A percentile compares a stretch with the other conserved stretches of the same genome.
Conservation (phyloP, 768 basidiomycete genomes). For the Austroboletus eburneus region DNA sequence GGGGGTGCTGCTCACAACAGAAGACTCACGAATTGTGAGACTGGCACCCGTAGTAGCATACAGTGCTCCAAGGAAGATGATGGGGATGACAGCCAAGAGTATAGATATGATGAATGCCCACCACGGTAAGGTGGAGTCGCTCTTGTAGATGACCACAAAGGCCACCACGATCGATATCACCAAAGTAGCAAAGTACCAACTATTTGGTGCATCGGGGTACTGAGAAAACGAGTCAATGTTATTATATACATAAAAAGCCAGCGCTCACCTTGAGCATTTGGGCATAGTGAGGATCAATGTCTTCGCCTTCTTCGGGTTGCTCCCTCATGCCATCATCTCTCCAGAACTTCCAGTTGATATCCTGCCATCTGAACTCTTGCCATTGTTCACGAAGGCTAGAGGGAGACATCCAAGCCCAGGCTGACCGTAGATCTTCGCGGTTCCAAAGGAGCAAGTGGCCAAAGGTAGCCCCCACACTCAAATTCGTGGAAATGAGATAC, state of each 20-base stretch:
- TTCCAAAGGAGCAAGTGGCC: conserved; percentile 54
- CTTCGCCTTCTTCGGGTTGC: conserved; percentile 34
- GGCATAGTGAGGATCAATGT: conserved; percentile 51
- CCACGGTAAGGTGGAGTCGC: conserved; percentile 54
- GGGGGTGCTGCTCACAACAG: neutral
- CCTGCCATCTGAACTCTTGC: conserved; percentile 18
- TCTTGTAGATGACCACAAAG: conserved; percentile 51
- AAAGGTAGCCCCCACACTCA: conserved; percentile 43
- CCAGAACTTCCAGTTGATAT: conserved; percentile 41
- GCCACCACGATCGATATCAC: conserved; percentile 42
- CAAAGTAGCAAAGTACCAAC: conserved; percentile 31
- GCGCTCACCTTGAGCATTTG: conserved; percentile 43
- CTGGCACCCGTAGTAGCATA: conserved; percentile 43
- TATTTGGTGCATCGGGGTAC: conserved; percentile 33
- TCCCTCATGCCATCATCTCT: conserved; percentile 12
- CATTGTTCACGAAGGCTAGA: conserved; percentile 26
- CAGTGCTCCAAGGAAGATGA: conserved; percentile 52
- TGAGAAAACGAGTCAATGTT: conserved; percentile 1
- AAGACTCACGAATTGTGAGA: conserved; percentile 18
- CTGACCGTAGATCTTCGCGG: conserved; percentile 41
- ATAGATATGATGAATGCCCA: conserved; percentile 54
- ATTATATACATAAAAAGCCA: conserved; percentile 12
- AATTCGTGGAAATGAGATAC: conserved; percentile 13
- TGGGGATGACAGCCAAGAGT: conserved; percentile 44
- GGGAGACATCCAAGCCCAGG: conserved; percentile 45